Conservation (phyloP, 805 yeast species). For the Tetrapisispora phaffii region DNA sequence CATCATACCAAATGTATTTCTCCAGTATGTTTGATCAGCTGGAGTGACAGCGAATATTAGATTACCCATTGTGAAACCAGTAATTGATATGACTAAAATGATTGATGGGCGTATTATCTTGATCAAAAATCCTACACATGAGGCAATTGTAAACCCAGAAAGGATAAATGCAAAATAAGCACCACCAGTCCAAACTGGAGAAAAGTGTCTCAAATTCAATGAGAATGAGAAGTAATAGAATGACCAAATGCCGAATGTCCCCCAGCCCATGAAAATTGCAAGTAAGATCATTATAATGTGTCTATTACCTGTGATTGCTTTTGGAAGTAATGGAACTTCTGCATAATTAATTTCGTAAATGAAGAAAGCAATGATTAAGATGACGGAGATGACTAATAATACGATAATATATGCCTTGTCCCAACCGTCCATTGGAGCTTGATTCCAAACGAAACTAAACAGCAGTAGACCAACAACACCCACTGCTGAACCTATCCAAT, state of each 20-base stretch:
- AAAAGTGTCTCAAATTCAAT: conserved; percentile 40
- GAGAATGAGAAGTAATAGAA: conserved; percentile 49
- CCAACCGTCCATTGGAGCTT: conserved; percentile 72
- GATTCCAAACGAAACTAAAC: conserved; percentile 63
- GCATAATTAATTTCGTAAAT: conserved; percentile 39
- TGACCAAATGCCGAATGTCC: conserved; percentile 67
- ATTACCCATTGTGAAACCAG: conserved; percentile 46
- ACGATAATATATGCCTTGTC: conserved; percentile 44
- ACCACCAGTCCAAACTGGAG: conserved; percentile 39
- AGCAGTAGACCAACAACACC: conserved; percentile 55
- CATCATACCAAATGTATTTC: conserved; percentile 46
- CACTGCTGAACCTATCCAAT: conserved; percentile 42
- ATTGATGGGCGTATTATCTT: conserved; percentile 39
- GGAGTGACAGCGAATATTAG: conserved; percentile 49
- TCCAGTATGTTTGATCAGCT: conserved; percentile 49
- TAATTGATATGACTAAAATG: conserved; percentile 41
- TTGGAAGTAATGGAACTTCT: conserved; percentile 46
- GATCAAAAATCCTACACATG: conserved; percentile 41
- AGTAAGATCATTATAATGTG: conserved; percentile 38
- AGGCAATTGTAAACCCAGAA: conserved; percentile 47
- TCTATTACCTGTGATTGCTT: conserved; percentile 35
- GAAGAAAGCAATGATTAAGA: conserved; percentile 38
- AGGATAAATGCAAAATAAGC: conserved; percentile 39
- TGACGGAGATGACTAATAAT: conserved; percentile 41
- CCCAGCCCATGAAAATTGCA: conserved; percentile 60